Evolutionary conservation across 768 basidiomycete genomes (phyloP).

Genomic region (Amanita fuliginea): DNA sequence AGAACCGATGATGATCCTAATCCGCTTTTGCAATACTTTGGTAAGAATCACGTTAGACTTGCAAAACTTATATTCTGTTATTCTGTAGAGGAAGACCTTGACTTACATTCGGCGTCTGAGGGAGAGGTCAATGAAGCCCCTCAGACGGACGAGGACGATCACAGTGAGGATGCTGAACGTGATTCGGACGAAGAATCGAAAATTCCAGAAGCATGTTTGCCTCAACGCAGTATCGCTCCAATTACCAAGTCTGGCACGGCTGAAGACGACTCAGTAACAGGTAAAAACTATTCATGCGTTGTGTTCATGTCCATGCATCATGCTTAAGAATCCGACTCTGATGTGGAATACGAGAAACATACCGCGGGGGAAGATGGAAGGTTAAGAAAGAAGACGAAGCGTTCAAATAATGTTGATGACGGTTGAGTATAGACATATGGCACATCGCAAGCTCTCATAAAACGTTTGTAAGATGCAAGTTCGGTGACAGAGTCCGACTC

Average conservation of each 20-base stretch:
- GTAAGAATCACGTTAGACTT: constrained; percentile 17
- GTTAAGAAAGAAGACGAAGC: constrained; percentile 6
- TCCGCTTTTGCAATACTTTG: constrained; percentile 39
- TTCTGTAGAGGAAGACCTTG: constrained; percentile 26
- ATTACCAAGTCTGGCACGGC: not conserved
- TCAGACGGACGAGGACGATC: constrained; percentile 14
- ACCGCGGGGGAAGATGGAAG: constrained; percentile 1
- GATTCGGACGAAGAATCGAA: constrained; percentile 11
- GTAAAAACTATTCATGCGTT: not conserved
- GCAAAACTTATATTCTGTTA: not conserved
- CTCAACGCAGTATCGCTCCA: not conserved
- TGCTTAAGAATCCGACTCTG: constrained; percentile 3
- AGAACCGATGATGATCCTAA: constrained; percentile 18
- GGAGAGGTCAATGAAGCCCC: constrained; percentile 19
- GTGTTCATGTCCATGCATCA: not conserved
- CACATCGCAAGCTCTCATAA: constrained; percentile 7
- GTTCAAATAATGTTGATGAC: not conserved
- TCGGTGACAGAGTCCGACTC: constrained; percentile 38
- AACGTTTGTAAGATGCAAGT: constrained; percentile 7
- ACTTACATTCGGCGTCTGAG: constrained; percentile 44
- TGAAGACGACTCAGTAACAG: constrained; percentile 1
- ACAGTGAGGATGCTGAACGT: constrained; percentile 15
- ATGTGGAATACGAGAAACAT: not conserved
- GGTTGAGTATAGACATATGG: not conserved
- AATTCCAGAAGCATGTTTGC: constrained; percentile 8